Conservation (phyloP, 768 basidiomycete species). For the Auricularia cornea region DNA sequence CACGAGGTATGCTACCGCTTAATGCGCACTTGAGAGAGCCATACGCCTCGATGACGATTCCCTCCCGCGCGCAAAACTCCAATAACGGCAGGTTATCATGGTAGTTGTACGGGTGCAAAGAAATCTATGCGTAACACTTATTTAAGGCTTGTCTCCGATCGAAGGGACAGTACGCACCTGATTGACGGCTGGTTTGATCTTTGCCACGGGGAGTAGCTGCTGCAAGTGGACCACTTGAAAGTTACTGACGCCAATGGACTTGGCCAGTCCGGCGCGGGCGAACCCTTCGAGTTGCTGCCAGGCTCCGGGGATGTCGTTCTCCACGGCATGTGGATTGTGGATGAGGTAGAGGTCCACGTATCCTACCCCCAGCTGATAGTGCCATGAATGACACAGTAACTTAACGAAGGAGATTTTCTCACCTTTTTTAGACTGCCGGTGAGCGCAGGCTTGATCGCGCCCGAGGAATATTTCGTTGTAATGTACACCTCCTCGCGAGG, state of each 20-base stretch:
- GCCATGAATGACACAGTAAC: background rate
- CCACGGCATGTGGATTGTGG: slow-evolving; percentile 35
- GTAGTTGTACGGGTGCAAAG: slow-evolving; percentile 66
- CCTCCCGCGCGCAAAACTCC: slow-evolving; percentile 43
- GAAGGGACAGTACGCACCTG: slow-evolving; percentile 37
- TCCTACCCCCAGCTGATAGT: slow-evolving; percentile 47
- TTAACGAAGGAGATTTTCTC: background rate
- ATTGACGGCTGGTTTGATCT: slow-evolving; percentile 58
- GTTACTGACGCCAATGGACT: slow-evolving; percentile 63
- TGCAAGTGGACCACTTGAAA: slow-evolving; percentile 47
- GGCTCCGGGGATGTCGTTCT: slow-evolving; percentile 25
- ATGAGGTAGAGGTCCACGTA: slow-evolving; percentile 67
- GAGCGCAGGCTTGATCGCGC: background rate
- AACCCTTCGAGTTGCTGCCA: slow-evolving; percentile 56
- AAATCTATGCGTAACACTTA: slow-evolving; percentile 36
- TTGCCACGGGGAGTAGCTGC: slow-evolving; percentile 39
- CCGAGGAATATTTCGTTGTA: slow-evolving; percentile 19
- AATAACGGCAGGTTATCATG: slow-evolving; percentile 48
- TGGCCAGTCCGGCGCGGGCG: slow-evolving; percentile 33
- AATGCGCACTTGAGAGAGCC: slow-evolving; percentile 47
- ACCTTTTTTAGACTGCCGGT: background rate
- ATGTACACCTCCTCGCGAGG: slow-evolving; percentile 26
- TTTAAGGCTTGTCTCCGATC: slow-evolving; percentile 1
- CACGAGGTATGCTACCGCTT: background rate
- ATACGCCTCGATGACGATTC: slow-evolving; percentile 58